These are phyloP conservation scores for Rhizopogon rudus DNA, from an alignment of 768 basidiomycete species.

Conservation along the genomic window DNA sequence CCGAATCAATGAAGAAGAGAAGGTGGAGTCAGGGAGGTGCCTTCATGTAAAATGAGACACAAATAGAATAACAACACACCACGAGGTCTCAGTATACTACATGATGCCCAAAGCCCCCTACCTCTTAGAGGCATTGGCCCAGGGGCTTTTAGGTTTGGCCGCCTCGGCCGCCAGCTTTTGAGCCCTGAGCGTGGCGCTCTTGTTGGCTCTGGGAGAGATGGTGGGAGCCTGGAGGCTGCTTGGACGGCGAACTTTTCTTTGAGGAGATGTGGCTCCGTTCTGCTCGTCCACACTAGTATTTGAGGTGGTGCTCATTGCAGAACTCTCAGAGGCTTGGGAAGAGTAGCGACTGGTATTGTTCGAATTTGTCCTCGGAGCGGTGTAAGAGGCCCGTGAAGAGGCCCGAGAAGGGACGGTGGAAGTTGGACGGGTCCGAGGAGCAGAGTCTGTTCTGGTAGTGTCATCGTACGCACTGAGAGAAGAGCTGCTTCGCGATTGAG, in stretches of 20 bases:
- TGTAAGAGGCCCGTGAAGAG: constrained; percentile 34
- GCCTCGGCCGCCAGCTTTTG: constrained; percentile 51
- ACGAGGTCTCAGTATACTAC: not conserved
- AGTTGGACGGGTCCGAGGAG: constrained; percentile 11
- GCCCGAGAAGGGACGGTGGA: constrained; percentile 32
- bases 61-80: constrained; percentile 4
- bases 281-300: constrained; percentile 16
- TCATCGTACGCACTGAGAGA: constrained; percentile 25
- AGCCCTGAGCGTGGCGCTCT: constrained; percentile 63
- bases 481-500: constrained; percentile 40
- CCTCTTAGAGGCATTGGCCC: constrained; percentile 26
- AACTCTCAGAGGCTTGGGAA: constrained; percentile 22
- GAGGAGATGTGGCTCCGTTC: constrained; percentile 15
- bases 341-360: constrained; percentile 12
- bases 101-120: constrained; percentile 4
- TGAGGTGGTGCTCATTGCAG: constrained; percentile 21
- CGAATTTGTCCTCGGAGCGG: constrained; percentile 13
- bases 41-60: constrained; percentile 17
- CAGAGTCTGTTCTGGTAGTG: not conserved
- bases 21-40: constrained; percentile 1
- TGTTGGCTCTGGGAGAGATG: constrained; percentile 68
- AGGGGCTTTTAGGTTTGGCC: constrained; percentile 27
- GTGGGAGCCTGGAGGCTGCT: constrained; percentile 55
- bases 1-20: constrained; percentile 10
- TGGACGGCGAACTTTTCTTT: constrained; percentile 40